Conservation (phyloP, 2,329 filamentous ascomycete species). For the Teratosphaeria nubilosa region DNA sequence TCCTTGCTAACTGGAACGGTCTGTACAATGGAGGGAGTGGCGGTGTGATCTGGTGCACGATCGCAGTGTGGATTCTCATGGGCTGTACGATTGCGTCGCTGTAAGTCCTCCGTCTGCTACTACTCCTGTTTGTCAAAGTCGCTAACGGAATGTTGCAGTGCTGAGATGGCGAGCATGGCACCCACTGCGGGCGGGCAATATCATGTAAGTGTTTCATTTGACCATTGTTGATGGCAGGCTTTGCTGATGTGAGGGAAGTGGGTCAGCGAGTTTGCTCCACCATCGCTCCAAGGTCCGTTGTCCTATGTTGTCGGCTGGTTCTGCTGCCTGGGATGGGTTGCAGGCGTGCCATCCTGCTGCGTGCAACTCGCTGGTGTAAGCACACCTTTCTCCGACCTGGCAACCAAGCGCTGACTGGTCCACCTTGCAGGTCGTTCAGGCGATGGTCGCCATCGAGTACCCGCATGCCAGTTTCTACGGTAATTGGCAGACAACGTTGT, state of each 20-base stretch:
- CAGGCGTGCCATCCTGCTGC: constrained; percentile 22
- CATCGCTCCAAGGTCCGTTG: constrained; percentile 32
- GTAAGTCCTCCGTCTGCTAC: neutral
- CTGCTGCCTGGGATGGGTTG: constrained; percentile 26
- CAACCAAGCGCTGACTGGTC: neutral
- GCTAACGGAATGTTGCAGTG: constrained; percentile 1
- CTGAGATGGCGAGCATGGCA: constrained; percentile 25
- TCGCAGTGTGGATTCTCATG: constrained; percentile 25
- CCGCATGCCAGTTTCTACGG: constrained; percentile 14
- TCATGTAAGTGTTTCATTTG: neutral
- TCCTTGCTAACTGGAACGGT: constrained; percentile 26
- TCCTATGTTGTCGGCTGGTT: constrained; percentile 38
- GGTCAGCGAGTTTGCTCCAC: constrained; percentile 35
- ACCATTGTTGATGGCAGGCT: neutral
- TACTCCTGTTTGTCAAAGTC: neutral
- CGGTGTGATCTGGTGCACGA: constrained; percentile 24
- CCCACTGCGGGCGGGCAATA: constrained; percentile 19
- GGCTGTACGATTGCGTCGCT: constrained; percentile 23
- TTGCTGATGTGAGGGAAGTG: constrained; percentile 1
- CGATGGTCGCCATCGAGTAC: constrained; percentile 21
- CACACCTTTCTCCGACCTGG: too few species aligned
- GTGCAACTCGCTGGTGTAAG: constrained; percentile 16
- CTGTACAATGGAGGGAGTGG: constrained; percentile 22
- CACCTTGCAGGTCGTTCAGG: constrained; percentile 14
- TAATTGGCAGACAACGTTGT: constrained; percentile 23